Conservation (phyloP, 2,329 filamentous ascomycete species). For the Aureobasidium vineae region DNA sequence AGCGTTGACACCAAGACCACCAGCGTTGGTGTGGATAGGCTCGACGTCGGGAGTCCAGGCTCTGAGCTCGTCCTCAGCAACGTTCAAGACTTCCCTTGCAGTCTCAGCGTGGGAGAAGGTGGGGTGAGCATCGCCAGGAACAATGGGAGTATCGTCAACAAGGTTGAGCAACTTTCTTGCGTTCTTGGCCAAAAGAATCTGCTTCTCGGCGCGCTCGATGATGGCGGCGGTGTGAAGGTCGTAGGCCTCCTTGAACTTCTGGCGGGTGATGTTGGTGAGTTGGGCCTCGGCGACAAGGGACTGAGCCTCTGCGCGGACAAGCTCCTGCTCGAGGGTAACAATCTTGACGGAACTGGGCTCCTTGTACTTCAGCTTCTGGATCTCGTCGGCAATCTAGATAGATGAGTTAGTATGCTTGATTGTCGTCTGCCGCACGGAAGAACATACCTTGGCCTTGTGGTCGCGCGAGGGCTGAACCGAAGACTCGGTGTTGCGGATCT, state of each 20-base stretch:
- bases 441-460: slow-evolving; percentile 66
- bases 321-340: slow-evolving; percentile 87
- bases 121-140: slow-evolving; percentile 76
- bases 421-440: not conserved
- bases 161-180: slow-evolving; percentile 80
- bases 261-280: slow-evolving; percentile 89
- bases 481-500: slow-evolving; percentile 91
- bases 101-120: slow-evolving; percentile 64
- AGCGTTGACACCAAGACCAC: slow-evolving; percentile 49
- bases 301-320: slow-evolving; percentile 93
- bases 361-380: slow-evolving; percentile 85
- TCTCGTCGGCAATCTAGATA: slow-evolving; percentile 74
- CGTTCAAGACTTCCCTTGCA: slow-evolving; percentile 83
- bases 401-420: slow-evolving; percentile 5
- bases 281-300: slow-evolving; percentile 95
- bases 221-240: slow-evolving; percentile 83
- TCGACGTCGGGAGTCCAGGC: slow-evolving; percentile 64
- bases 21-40: slow-evolving; percentile 53
- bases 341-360: slow-evolving; percentile 82
- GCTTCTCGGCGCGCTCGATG: slow-evolving; percentile 96
- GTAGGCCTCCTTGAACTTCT: slow-evolving; percentile 95
- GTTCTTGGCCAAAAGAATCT: slow-evolving; percentile 89
- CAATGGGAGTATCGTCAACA: slow-evolving; percentile 84
- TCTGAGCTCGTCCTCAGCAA: slow-evolving; percentile 84
- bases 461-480: slow-evolving; percentile 92